Percentiles rank a stretch among this genome's conserved stretches.
Evolutionary conservation across 495 filamentous ascomycete genomes (phyloP).

Genomic region (Daldinia grandis): DNA sequence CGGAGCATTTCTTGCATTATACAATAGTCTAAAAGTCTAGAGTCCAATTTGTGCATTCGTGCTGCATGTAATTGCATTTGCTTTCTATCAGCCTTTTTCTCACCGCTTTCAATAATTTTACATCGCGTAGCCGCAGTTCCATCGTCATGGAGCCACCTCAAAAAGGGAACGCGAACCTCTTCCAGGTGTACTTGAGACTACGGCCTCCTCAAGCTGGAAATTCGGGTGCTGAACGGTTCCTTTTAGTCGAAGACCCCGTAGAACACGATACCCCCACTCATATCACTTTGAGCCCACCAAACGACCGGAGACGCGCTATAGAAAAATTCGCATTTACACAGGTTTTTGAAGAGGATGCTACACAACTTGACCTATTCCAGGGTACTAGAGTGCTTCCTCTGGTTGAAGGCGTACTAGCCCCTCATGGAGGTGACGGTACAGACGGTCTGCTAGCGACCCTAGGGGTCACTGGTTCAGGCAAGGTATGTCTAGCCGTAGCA

Average conservation of each 20-base stretch:
- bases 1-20: constrained; percentile 41
- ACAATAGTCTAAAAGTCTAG: constrained; percentile 7
- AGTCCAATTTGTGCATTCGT: constrained; percentile 23
- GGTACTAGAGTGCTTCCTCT: constrained; percentile 78
- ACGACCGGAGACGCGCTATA: constrained; percentile 82
- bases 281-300: constrained; percentile 87
- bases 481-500: constrained; percentile 62
- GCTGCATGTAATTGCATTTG: constrained; percentile 31
- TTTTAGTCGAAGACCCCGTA: constrained; percentile 73
- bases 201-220: constrained; percentile 69
- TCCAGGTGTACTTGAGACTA: constrained; percentile 91
- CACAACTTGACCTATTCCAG: constrained; percentile 87
- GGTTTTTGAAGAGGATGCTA: constrained; percentile 86
- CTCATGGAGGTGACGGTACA: constrained; percentile 73
- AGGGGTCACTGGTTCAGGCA: constrained; percentile 94
- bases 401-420: constrained; percentile 78
- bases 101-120: constrained; percentile 11
- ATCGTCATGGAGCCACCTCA: constrained; percentile 43
- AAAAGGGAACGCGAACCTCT: constrained; percentile 64
- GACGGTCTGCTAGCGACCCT: constrained; percentile 93
- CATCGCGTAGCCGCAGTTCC: constrained; percentile 9
- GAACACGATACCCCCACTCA: constrained; percentile 70
- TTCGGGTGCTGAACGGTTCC: constrained; percentile 69
- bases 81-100: constrained; percentile 11
- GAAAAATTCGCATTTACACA: constrained; percentile 95